These are phyloP conservation scores for Corchorus olitorius DNA, from an alignment of 345 rosid species.

Conservation along the genomic window DNA sequence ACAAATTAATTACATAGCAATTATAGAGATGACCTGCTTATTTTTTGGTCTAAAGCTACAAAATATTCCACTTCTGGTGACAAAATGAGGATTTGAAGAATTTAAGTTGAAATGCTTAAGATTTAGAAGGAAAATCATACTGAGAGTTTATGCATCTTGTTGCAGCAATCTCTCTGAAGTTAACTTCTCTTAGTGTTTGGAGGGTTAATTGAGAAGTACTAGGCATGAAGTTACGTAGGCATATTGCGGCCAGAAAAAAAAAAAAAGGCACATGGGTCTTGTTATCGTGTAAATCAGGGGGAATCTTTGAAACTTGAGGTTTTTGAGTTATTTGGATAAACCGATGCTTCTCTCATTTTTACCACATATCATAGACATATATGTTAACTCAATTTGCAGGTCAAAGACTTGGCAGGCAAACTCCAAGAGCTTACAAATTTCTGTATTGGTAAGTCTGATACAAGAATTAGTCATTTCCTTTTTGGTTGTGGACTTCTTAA, in stretches of 20 bases:
- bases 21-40: not conserved
- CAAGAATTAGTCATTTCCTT: not conserved
- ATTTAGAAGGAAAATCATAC: constrained; percentile 1
- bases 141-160: not conserved
- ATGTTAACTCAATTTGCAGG: constrained; percentile 51
- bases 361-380: not conserved
- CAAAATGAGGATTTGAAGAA: not conserved
- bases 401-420: constrained; percentile 57
- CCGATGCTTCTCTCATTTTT: constrained; percentile 8
- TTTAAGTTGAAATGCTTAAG: constrained; percentile 7
- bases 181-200: not conserved
- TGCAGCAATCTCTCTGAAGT: not conserved
- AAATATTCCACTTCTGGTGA: not conserved
- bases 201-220: not conserved
- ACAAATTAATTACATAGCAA: not conserved
- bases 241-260: not conserved
- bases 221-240: not conserved
- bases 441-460: constrained; percentile 61
- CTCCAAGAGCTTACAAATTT: constrained; percentile 62
- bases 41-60: not conserved
- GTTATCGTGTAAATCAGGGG: not conserved
- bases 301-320: not conserved
- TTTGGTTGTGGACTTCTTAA: constrained; percentile 21
- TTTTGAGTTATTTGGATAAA: constrained; percentile 12
- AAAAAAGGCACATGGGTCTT: not conserved